Base-by-base conservation (phyloP, 768 basidiomycete genomes). In the Termitomyces titanicus region DNA sequence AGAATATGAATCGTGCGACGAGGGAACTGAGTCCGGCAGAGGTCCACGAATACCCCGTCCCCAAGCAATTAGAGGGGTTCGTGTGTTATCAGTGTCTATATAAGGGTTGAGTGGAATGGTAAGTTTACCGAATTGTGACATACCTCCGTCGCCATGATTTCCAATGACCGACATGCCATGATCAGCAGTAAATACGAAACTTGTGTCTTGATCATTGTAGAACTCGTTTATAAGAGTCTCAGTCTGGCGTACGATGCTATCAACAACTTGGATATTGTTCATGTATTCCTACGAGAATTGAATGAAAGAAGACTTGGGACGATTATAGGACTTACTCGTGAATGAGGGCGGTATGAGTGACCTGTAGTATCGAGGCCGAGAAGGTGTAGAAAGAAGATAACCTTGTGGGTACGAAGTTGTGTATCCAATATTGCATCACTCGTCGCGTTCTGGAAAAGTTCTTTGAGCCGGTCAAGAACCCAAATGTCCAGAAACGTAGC, bases 161-260 rank as follows among this genome's bases (percentile, higher is more conserved):
- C 92, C 92, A 51, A 92, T 87, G 31, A 76, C 80, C 4, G 88
- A 89, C 92, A 94, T 94, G 9, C 92, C 92, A 64, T 94, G 92
- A 67, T 94, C 92, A 0, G 92, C 89, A 2, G 89, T 94, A 66
- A 92, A 94, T 31, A 94, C 70, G 64, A 79, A 93, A 55, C 80
- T 81, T 0, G 90, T 92, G 53, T 86, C 81, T 20, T 82, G 72
- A 55, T 90, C 87, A 31, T 72, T 62, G 62, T 84, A 94, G 65
- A 88, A 93, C 5, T 81, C 73, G 0, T 69, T 66, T 20, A 94
- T 65, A 3, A 92, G 74, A 35, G 70, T 61, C 58, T 91, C 88
- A 1, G 87, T 83, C 51, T 82, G 75, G 33, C 74, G 74, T 25
- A 92, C 89, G 58, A 94, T 85, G 47, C 70, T 63, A 59, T 94